Evolutionary conservation across 441 rosid species (phyloP).

Genomic region (Bocquillonia castaneifolia): DNA sequence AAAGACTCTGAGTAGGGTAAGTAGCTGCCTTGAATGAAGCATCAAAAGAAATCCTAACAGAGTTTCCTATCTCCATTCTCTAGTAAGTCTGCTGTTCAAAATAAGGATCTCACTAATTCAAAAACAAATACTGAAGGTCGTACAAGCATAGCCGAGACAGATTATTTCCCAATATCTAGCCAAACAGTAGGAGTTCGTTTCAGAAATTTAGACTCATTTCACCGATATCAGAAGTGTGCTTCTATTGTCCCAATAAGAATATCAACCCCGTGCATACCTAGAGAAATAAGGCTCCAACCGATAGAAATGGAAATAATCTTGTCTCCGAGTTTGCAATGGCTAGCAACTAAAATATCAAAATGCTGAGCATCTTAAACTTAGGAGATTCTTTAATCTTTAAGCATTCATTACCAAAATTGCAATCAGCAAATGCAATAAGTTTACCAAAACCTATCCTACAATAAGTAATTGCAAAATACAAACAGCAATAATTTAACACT

Average conservation of each 20-base stretch:
- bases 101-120: not conserved
- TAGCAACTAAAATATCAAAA: not conserved
- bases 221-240: not conserved
- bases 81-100: not conserved
- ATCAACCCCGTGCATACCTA: not conserved
- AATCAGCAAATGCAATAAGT: too few species aligned
- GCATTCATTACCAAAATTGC: too few species aligned
- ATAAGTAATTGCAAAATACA: too few species aligned
- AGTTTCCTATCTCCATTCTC: not conserved
- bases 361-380: not conserved
- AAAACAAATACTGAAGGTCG: not conserved
- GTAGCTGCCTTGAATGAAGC: not conserved
- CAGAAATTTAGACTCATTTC: not conserved
- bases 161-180: not conserved
- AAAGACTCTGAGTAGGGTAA: not conserved
- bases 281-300: not conserved
- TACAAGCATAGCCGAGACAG: not conserved
- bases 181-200: not conserved
- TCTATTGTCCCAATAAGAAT: not conserved
- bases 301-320: not conserved
- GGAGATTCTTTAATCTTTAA: too few species aligned
- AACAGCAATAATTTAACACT: too few species aligned
- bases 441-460: too few species aligned
- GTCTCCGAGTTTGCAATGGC: not conserved
- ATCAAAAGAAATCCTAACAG: not conserved